Conservation (phyloP, 345 rosid genomes). For the Salix viminalis region DNA sequence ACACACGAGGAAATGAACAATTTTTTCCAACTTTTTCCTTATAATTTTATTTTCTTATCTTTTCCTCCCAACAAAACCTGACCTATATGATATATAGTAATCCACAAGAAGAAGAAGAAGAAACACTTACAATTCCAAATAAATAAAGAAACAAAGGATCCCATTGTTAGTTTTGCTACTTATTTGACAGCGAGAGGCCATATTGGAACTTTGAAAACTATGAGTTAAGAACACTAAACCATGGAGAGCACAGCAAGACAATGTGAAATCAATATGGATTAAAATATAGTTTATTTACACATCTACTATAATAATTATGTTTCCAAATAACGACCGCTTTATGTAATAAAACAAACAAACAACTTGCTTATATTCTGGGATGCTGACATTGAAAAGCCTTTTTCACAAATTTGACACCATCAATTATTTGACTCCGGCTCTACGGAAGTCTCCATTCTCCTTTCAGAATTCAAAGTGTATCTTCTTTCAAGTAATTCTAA, state of each 20-base stretch:
- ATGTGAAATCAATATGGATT: not conserved
- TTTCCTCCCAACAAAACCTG: too few relatives aligned
- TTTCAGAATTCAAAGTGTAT: not conserved
- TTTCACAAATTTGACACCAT: not conserved
- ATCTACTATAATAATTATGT: not conserved
- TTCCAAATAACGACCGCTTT: constrained; percentile 7
- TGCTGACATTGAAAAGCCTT: constrained; percentile 9
- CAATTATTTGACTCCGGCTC: not conserved
- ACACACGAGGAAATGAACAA: not conserved
- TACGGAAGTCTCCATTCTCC: not conserved
- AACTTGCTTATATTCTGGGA: constrained; percentile 1
- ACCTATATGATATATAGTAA: too few relatives aligned
- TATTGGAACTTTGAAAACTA: not conserved
- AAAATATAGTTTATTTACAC: not conserved
- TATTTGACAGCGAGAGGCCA: not conserved
- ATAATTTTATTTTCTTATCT: not conserved
- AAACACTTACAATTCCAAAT: not conserved
- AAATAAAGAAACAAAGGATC: too few relatives aligned
- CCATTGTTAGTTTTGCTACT: not conserved
- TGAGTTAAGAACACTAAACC: not conserved
- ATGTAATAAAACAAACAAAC: not conserved
- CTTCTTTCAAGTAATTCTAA: too few relatives aligned
- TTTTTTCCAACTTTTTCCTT: too few relatives aligned
- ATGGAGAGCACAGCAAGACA: not conserved
- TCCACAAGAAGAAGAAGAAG: not conserved